phyloP scores from a whole-genome alignment of 1,284 basidiomycete species.

The Moesziomyces aphidis region DNA sequence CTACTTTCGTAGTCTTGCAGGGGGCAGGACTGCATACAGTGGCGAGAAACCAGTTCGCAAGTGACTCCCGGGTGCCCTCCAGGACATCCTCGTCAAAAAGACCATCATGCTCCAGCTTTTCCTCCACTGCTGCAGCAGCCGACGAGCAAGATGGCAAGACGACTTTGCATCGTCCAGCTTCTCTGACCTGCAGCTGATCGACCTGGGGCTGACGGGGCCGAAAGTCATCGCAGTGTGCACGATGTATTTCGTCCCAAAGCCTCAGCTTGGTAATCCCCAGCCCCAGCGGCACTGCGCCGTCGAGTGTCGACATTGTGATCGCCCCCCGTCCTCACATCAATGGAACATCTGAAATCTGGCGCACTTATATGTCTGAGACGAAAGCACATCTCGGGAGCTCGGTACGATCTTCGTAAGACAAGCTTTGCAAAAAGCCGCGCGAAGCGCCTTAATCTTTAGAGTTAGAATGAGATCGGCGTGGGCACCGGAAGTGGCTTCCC shows the following conservation, averaged over 20 bases:
- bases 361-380: background rate
- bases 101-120: background rate
- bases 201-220: background rate
- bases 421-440: too few species aligned
- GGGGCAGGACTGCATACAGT: too few species aligned
- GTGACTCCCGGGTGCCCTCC: background rate
- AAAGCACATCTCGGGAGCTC: background rate
- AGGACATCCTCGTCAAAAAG: background rate
- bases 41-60: background rate
- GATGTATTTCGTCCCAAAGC: slow-evolving; percentile 41
- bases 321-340: background rate
- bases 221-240: slow-evolving; percentile 14
- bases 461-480: too few species aligned
- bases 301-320: slow-evolving; percentile 32
- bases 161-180: background rate
- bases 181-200: too few species aligned
- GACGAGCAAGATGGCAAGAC: background rate
- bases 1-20: background rate
- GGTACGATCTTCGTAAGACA: too few species aligned
- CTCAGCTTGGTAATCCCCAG: slow-evolving; percentile 39
- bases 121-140: background rate
- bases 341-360: background rate
- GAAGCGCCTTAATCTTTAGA: too few species aligned
- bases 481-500: too few species aligned
- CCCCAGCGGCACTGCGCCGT: slow-evolving; percentile 34